A percentile compares a stretch with the other conserved stretches of the same genome.
phyloP scores from a whole-genome alignment of 495 filamentous ascomycete species.

The Friedmanniomyces simplex region DNA sequence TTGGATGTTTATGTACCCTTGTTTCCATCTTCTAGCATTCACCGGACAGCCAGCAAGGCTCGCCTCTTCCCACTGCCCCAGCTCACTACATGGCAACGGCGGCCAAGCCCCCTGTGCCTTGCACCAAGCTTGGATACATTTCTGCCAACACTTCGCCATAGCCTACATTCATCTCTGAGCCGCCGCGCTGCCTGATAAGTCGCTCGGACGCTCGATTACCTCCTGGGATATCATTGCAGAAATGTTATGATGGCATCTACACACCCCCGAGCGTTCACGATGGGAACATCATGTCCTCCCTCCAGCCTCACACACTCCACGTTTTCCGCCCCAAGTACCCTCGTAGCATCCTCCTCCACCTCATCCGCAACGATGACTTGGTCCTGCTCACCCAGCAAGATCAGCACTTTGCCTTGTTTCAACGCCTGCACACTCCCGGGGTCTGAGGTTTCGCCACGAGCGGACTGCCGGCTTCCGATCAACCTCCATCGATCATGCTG shows the following conservation, averaged over 20 bases:
- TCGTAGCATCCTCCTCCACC: conserved; percentile 42
- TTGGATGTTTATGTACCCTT: no score
- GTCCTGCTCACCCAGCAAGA: conserved; percentile 46
- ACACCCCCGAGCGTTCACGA: conserved; percentile 43
- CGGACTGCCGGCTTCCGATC: conserved; percentile 42
- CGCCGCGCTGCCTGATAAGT: no score
- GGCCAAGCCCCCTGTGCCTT: no score
- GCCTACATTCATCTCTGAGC: no score
- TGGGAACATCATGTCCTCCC: conserved; percentile 51
- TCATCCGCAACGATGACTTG: conserved; percentile 47
- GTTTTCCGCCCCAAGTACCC: conserved; percentile 37
- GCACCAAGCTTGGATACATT: no score
- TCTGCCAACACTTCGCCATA: no score
- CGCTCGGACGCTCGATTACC: no score
- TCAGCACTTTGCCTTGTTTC: conserved; percentile 40
- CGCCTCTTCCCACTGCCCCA: no score
- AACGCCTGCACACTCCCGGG: conserved; percentile 27
- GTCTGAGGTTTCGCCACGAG: conserved; percentile 26
- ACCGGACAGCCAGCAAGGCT: no score
- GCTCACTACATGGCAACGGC: no score
- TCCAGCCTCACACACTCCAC: conserved; percentile 39
- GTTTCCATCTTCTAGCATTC: no score
- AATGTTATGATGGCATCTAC: conserved; percentile 37
- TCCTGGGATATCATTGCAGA: conserved; percentile 9
- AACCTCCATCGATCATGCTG: conserved; percentile 47